These are phyloP conservation scores for Alternaria novae-zelandiae DNA, from an alignment of 2,329 filamentous ascomycete species.

Conservation along the genomic window DNA sequence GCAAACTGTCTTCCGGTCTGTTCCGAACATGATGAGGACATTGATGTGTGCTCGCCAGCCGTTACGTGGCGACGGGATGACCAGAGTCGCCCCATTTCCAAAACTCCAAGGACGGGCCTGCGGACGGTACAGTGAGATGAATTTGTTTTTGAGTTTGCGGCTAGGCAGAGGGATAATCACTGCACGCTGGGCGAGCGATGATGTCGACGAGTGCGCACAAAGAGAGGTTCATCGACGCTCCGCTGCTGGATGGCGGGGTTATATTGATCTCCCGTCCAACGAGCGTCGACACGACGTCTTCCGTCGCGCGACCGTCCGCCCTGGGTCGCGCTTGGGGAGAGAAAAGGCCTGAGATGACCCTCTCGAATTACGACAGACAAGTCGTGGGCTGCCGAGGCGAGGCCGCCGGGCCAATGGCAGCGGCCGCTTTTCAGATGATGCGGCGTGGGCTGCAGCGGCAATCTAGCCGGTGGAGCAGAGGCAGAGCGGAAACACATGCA, in stretches of 20 bases:
- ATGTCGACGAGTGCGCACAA: constrained; percentile 29
- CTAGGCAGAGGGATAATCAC: constrained; percentile 7
- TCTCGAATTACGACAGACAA: constrained; percentile 43
- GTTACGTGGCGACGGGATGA: constrained; percentile 13
- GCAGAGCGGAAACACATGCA: constrained; percentile 38
- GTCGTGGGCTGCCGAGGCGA: constrained; percentile 24
- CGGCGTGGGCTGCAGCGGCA: constrained; percentile 41
- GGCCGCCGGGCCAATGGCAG: constrained; percentile 37
- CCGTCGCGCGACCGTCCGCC: constrained; percentile 27
- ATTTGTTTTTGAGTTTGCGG: constrained; percentile 6
- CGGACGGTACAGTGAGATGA: constrained; percentile 4
- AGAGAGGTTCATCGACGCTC: constrained; percentile 17
- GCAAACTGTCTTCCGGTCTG: constrained; percentile 30
- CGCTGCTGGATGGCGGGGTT: constrained; percentile 34
- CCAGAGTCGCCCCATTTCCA: constrained; percentile 11
- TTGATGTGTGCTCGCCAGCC: constrained; percentile 8
- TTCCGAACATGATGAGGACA: constrained; percentile 30
- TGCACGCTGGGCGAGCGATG: constrained; percentile 12
- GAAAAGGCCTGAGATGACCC: constrained; percentile 46
- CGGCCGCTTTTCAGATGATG: constrained; percentile 27
- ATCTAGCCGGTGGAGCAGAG: constrained; percentile 38
- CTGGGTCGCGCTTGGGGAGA: constrained; percentile 21
- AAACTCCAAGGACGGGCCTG: not conserved
- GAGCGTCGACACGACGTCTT: constrained; percentile 13
- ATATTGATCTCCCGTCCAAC: constrained; percentile 34